Conservation (phyloP, 2,329 filamentous ascomycete genomes). For the Tolypocladium pustulatum region DNA sequence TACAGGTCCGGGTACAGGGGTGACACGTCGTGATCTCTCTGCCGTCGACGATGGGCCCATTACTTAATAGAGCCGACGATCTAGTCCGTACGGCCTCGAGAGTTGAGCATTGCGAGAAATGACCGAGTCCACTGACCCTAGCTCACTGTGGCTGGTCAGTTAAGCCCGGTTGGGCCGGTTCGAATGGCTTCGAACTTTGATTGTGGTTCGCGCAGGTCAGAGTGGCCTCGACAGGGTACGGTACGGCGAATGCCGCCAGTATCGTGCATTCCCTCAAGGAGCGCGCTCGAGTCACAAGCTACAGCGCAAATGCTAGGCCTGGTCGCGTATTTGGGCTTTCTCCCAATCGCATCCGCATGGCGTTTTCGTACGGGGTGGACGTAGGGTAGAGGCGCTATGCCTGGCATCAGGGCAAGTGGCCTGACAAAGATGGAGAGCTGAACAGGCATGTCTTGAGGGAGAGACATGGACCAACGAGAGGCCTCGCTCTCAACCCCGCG, state of each 20-base stretch:
- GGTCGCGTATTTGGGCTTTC: background rate
- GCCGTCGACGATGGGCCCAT: background rate
- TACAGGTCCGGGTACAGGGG: background rate
- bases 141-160: background rate
- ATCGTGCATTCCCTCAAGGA: background rate
- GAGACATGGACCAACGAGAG: background rate
- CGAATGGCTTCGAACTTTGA: background rate
- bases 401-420: background rate
- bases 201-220: background rate
- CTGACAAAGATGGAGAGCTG: background rate
- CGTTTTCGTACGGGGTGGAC: background rate
- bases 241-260: background rate
- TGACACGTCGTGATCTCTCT: background rate
- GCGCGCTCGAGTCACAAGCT: background rate
- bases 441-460: background rate
- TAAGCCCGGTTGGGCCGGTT: background rate
- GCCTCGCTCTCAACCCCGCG: background rate
- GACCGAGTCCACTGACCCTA: background rate
- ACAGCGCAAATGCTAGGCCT: background rate
- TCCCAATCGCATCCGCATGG: background rate
- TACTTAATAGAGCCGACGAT: background rate
- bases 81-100: background rate
- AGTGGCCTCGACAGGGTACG: background rate
- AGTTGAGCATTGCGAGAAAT: background rate
- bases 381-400: background rate